phyloP scores from a whole-genome alignment of 2,329 filamentous ascomycete species.

The Aspergillus texensis region DNA sequence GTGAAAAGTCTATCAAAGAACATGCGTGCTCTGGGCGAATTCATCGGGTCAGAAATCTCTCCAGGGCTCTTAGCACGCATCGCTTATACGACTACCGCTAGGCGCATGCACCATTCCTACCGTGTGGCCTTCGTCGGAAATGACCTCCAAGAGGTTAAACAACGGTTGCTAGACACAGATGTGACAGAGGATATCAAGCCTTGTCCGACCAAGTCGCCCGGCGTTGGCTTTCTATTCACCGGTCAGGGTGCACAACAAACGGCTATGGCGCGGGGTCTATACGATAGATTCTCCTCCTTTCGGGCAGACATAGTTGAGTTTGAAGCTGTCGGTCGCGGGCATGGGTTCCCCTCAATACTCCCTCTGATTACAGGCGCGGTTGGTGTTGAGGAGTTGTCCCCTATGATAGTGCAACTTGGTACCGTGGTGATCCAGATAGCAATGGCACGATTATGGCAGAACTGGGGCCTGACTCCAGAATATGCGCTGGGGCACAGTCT shows the following conservation, averaged over 20 bases:
- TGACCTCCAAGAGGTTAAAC: slow-evolving; percentile 6
- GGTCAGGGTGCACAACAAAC: slow-evolving; percentile 45
- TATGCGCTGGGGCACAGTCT: slow-evolving; percentile 47
- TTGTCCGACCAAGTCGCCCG: background rate
- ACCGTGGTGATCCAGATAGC: slow-evolving; percentile 43
- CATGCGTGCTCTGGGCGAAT: slow-evolving; percentile 53
- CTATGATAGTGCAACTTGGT: slow-evolving; percentile 37
- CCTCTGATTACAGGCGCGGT: slow-evolving; percentile 32
- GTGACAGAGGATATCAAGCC: background rate
- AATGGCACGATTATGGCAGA: slow-evolving; percentile 34
- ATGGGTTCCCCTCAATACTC: slow-evolving; percentile 39
- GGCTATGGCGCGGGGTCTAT: slow-evolving; percentile 33
- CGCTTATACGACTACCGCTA: slow-evolving; percentile 69
- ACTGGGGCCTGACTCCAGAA: slow-evolving; percentile 34
- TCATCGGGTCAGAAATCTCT: background rate
- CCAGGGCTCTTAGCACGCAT: slow-evolving; percentile 44
- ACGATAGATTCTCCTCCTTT: background rate
- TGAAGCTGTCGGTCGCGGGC: slow-evolving; percentile 30
- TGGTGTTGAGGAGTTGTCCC: slow-evolving; percentile 32
- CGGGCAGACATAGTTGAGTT: slow-evolving; percentile 18
- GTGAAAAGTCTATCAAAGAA: slow-evolving; percentile 54
- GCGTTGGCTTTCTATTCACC: slow-evolving; percentile 42
- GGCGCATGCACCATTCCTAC: slow-evolving; percentile 48
- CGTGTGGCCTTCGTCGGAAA: slow-evolving; percentile 28
- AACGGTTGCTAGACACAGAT: background rate